phyloP scores from a whole-genome alignment of 2,329 filamentous ascomycete species.

The Hypocreales sp. region DNA sequence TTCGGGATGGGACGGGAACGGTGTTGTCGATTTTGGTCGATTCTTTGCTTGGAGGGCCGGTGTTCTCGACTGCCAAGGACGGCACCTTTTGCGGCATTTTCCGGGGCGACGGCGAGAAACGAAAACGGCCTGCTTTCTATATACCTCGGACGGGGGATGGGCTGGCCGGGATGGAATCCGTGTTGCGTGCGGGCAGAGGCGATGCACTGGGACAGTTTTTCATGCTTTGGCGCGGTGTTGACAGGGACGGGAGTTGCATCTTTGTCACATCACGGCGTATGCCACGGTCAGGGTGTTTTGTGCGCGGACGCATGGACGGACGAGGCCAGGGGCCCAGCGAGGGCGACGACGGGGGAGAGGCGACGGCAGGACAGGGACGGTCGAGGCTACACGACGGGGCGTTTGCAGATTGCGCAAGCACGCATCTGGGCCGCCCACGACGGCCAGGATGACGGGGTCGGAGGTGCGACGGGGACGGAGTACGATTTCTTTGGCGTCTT shows the following conservation, averaged over 20 bases:
- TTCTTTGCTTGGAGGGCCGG: constrained; percentile 1
- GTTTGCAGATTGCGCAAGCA: no score
- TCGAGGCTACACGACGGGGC: no score
- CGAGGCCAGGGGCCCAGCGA: no score
- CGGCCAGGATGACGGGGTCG: no score
- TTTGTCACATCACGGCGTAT: constrained; percentile 6
- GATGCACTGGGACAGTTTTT: constrained; percentile 6
- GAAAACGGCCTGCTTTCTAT: constrained; percentile 5
- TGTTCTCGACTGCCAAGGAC: constrained; percentile 3
- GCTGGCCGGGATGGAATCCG: constrained; percentile 3
- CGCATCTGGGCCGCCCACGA: no score
- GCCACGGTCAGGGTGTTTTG: constrained; percentile 5
- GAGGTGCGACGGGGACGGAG: no score
- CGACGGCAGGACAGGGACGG: no score
- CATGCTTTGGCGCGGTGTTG: constrained; percentile 6
- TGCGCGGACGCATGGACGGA: no score
- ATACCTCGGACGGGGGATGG: constrained; percentile 7
- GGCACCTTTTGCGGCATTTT: constrained; percentile 6
- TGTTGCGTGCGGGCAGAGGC: constrained; percentile 4
- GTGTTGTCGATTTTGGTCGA: no score
- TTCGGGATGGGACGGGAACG: no score
- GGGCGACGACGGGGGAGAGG: no score
- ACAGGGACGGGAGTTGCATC: constrained; percentile 6
- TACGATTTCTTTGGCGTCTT: no score
- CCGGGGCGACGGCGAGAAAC: constrained; percentile 7